Evolutionary conservation across 495 filamentous ascomycete species (phyloP), one percentile per base, ranked within the genome.

Genomic region (Xylaria bambusicola): DNA sequence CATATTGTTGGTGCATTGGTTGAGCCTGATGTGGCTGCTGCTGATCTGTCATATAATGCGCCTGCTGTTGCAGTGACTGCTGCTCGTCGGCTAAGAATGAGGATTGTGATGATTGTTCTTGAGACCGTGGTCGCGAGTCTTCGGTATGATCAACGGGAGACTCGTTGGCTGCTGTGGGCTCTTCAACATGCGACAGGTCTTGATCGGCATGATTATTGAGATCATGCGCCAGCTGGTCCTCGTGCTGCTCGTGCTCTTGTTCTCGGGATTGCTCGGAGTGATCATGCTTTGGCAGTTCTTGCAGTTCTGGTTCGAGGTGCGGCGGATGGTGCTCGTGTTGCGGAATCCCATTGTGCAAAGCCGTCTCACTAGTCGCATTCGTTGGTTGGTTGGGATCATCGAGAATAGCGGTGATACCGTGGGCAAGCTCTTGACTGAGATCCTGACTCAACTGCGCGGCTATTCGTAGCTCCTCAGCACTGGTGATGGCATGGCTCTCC

Each of bases 371-470:
- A 52, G 48, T 58, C 5, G 49, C 17, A 56, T 46, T 47, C 3
- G 49, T 36, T 26, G 45, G 56, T 36, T 45, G 56, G n/a, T 52
- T 38, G 6, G 47, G 12, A 13, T 51, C 36, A 15, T 63, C 58
- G 33, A 67, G 55, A 12, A 65, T 51, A 41, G 58, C 38, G 7
- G 69, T 58, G 41, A 69, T 64, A 42, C 63, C 65, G 52, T 68
- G 66, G 46, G 58, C 64, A 21, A 81, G 66, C 41, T 67, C 77
- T 48, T 78, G 65, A 29, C 63, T 68, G 20, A 81, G 67, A 46
- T 68, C 77, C 50, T 78, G 78, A 41, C 77, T 78, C 42, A 83
- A 62, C 64, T 82, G 81, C 31, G 80, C 81, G 4, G 80, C 77
- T 2, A 84, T 68, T 53, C 79, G 79, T 21, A 82, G 72, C 58